Percentiles rank a stretch among this genome's conserved stretches.
Evolutionary conservation across 2,329 filamentous ascomycete species (phyloP).

Genomic region (Thelonectria discophora): DNA sequence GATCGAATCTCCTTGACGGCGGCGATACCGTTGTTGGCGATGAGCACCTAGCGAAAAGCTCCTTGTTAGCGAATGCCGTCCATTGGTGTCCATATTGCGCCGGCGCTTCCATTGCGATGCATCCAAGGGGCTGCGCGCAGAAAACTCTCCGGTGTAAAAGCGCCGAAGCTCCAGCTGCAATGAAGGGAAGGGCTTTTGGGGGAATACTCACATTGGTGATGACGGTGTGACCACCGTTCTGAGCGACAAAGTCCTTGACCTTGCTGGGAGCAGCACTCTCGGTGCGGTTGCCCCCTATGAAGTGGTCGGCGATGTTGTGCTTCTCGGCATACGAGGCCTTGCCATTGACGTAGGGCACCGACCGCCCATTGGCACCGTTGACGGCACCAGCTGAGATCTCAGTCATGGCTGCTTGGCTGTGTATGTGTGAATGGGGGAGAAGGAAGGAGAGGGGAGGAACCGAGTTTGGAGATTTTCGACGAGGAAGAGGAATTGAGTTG

Average conservation of each 20-base stretch:
- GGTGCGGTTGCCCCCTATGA: conserved; percentile 93
- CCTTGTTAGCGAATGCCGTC: conserved; percentile 24
- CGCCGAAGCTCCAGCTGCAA: conserved; percentile 2
- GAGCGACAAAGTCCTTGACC: conserved; percentile 95
- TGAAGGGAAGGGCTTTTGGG: neutral
- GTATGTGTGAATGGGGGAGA: conserved; percentile 38
- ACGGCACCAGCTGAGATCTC: conserved; percentile 53
- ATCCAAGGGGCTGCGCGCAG: neutral
- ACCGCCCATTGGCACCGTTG: conserved; percentile 56
- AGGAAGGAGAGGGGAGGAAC: conserved; percentile 25
- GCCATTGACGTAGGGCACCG: conserved; percentile 64
- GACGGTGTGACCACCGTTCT: conserved; percentile 92
- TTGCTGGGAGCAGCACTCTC: conserved; percentile 82
- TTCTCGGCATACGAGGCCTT: conserved; percentile 78
- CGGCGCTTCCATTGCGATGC: neutral
- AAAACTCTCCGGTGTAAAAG: neutral
- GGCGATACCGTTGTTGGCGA: conserved; percentile 99
- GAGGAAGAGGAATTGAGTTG: conserved; percentile 22
- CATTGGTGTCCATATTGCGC: neutral
- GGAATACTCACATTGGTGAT: conserved; percentile 85
- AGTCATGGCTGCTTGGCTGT: conserved; percentile 54
- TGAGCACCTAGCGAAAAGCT: conserved; percentile 75
- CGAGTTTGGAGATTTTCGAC: conserved; percentile 17
- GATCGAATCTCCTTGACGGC: conserved; percentile 99
- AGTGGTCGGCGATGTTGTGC: conserved; percentile 87